Evolutionary conservation across 352 stramenopile species (phyloP), one percentile per base, ranked within the genome.

Genomic region (Globisporangium perplexum): DNA sequence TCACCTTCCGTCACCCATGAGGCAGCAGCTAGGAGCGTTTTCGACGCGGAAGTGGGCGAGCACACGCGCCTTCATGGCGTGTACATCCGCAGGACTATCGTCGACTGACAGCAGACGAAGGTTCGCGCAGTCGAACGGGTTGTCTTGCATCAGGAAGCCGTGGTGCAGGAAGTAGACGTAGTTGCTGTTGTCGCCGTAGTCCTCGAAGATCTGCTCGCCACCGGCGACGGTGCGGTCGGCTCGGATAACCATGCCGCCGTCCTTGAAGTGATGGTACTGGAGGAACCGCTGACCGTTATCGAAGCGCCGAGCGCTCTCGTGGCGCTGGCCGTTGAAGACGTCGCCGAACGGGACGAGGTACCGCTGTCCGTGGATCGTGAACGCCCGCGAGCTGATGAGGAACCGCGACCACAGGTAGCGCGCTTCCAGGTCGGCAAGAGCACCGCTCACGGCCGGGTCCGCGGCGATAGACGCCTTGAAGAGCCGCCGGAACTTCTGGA

Each of bases 151-250:
- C 1, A 98, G 57, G 50, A 98, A 98, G 0, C 88, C 93, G 62
- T 98, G 90, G 48, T 96, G 73, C 31, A 96, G 48, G 20, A 97
- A 74, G 52, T 88, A 92, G 5, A 86, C 66, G 63, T 88, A 89
- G 57, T 96, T 97, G 69, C 82, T 79, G 58, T 96, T 97, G 74
- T 97, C 89, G n/a, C 92, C 92, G 42, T 98, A 98, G 68, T 98
- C 92, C 72, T 98, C 93, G 53, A 97, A 91, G 7, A 98, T 61
- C 55, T 98, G 90, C 3, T 63, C 36, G 10, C 51, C 57, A 0
- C 24, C 46, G 0, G 10, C 23, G 6, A 66, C 74, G 0, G 50
- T 17, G 14, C 88, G 81, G 59, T 96, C 89, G 7, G 84, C 80
- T 22, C 63, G 64, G n/a, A 96, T 73, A 3, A 60, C 57, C 59